A percentile compares a stretch with the other conserved stretches of the same genome.
Evolutionary conservation across 257 asterid genomes (phyloP).

Genomic region (Cordia subcordata): DNA sequence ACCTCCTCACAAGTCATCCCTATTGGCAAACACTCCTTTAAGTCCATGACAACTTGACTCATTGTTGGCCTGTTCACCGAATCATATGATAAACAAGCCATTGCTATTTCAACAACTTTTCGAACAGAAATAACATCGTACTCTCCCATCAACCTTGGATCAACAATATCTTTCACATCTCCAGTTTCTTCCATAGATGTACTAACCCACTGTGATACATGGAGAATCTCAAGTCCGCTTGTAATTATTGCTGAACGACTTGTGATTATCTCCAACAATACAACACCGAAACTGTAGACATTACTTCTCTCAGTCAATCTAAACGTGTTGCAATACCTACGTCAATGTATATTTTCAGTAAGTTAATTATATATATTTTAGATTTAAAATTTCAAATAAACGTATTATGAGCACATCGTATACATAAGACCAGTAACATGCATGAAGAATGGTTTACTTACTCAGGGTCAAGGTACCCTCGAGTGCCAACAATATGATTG

Average conservation of each 20-base stretch:
- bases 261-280: not conserved
- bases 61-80: not conserved
- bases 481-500: slow-evolving; percentile 25
- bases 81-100: slow-evolving; percentile 26
- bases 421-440: too few species aligned
- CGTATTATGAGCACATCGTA: too few species aligned
- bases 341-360: too few species aligned
- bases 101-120: slow-evolving; percentile 36
- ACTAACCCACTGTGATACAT: not conserved
- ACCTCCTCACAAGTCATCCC: not conserved
- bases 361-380: too few species aligned
- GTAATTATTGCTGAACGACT: not conserved
- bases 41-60: not conserved
- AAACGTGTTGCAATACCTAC: not conserved
- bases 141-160: slow-evolving; percentile 25
- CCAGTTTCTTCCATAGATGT: not conserved
- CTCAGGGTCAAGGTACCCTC: slow-evolving; percentile 39
- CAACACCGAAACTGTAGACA: not conserved
- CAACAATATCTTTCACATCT: slow-evolving; percentile 14
- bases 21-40: not conserved
- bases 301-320: not conserved
- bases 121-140: slow-evolving; percentile 16
- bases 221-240: not conserved
- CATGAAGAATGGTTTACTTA: too few species aligned
- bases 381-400: too few species aligned